Evolutionary conservation across 495 filamentous ascomycete genomes (phyloP), one percentile per base, ranked within the genome.

Genomic region (Glarea lozoyensis): DNA sequence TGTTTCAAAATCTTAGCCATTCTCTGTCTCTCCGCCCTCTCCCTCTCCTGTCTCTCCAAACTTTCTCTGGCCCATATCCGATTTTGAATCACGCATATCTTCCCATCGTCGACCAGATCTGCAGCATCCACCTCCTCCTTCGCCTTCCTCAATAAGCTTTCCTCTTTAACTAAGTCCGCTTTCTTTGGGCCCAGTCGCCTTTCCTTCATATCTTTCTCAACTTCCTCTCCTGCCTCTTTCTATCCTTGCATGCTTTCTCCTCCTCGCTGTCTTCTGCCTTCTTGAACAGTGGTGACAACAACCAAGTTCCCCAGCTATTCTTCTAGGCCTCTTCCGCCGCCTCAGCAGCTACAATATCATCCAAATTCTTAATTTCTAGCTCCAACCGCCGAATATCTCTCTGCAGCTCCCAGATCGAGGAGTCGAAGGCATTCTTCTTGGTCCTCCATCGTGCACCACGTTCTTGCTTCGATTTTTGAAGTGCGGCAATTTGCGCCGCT

Each of bases 281-380:
- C 43, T 56, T 54, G 35, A 45, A 48, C 25, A 58, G 48, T 31
- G 45, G 39, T 33, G 43, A 55, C 32, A 60, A 27, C 40, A 60
- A 37, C 60, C 58, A 60, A 43, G 40, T 39, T 9, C 15, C 24
- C 58, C 58, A 62, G 41, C 59, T 59, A 29, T 58, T 56, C 30
- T 52, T 52, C 53, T 35, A 21, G 41, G 55, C 52, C 44, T 55
- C 52, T 40, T 45, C 40, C 30, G 37, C 49, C 27, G 42, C 48
- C 40, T 54, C 59, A 39, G 42, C 46, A 31, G 27, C 39, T 34
- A 16, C 21, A 27, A 37, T 45, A 13, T 12, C 22, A 5, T 53
- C 41, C 11, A 53, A 37, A 36, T 41, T 46, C 29, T 42, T 50
- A 39, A 60, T 59, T 29, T 52, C 46, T 44, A 45, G 17, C 22